A percentile compares a stretch with the other conserved stretches of the same genome.
phyloP scores from a whole-genome alignment of 306 rosid genomes.

The Cucurbita pepo region DNA sequence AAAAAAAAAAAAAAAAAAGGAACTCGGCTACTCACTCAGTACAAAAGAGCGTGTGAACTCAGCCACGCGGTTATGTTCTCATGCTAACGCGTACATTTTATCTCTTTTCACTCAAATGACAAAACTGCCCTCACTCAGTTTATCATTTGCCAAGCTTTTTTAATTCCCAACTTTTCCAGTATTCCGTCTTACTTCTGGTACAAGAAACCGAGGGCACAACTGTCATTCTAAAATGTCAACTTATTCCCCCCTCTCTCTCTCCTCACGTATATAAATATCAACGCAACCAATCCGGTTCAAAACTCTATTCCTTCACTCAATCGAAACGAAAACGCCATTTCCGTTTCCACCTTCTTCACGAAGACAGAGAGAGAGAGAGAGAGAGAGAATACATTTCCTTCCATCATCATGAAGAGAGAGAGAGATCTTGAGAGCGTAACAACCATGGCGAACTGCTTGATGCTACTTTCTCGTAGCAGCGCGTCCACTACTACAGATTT shows the following conservation, averaged over 20 bases:
- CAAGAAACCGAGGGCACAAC: constrained; percentile 5
- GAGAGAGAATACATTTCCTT: background rate
- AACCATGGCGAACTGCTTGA: constrained; percentile 78
- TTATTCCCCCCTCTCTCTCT: background rate
- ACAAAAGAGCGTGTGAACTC: background rate
- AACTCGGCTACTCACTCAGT: background rate
- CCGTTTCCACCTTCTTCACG: background rate
- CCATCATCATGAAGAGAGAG: constrained; percentile 52
- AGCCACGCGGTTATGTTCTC: constrained; percentile 2
- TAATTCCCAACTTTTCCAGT: background rate
- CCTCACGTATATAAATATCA: background rate
- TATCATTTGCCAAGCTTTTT: background rate
- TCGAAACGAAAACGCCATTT: background rate
- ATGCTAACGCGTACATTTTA: constrained; percentile 1
- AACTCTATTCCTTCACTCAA: background rate
- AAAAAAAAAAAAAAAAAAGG: background rate
- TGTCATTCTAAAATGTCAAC: constrained; percentile 10
- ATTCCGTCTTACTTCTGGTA: background rate
- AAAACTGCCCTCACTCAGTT: background rate
- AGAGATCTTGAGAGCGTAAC: constrained; percentile 38
- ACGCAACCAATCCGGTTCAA: background rate
- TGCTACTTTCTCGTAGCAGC: constrained; percentile 49
- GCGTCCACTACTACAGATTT: background rate
- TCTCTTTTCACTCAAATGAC: background rate
- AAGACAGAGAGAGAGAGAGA: background rate